These are phyloP conservation scores for Galeopsis tetrahit DNA, from an alignment of 257 asterid genomes.

Conservation along the genomic window DNA sequence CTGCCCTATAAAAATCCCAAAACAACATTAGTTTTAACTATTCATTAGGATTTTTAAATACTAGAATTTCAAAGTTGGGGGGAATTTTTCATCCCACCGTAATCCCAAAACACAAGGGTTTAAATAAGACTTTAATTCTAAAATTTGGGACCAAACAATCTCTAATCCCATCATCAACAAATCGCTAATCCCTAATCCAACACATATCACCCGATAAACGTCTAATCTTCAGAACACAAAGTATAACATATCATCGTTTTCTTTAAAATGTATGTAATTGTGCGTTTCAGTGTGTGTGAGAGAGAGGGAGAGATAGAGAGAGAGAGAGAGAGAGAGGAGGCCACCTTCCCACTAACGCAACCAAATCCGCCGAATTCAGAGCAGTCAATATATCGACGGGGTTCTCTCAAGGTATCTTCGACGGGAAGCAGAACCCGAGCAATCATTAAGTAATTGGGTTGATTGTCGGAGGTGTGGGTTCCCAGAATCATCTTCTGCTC, in stretches of 20 bases:
- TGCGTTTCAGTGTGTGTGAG: neutral
- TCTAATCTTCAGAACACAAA: constrained; percentile 12
- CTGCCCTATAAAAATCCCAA: too few species aligned
- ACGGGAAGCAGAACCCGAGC: constrained; percentile 94
- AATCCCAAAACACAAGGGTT: too few species aligned
- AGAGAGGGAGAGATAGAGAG: neutral
- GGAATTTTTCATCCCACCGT: too few species aligned
- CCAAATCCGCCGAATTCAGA: constrained; percentile 85
- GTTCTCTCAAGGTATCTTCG: constrained; percentile 75
- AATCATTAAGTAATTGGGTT: constrained; percentile 85
- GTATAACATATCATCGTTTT: constrained; percentile 17
- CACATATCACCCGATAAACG: constrained; percentile 19
- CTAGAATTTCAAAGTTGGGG: too few species aligned
- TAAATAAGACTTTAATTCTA: neutral
- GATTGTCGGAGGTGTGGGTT: constrained; percentile 89
- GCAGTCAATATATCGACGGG: constrained; percentile 74
- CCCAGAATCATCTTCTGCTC: constrained; percentile 91
- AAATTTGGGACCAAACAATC: neutral
- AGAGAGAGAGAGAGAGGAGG: too few species aligned
- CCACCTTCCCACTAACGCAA: constrained; percentile 86
- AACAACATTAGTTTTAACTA: too few species aligned
- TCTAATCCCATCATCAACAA: constrained; percentile 1
- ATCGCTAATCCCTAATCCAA: constrained; percentile 6
- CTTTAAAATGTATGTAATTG: neutral
- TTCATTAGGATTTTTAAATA: too few species aligned